phyloP scores from a whole-genome alignment of 805 yeast species.

The Suhomyces sp. region DNA sequence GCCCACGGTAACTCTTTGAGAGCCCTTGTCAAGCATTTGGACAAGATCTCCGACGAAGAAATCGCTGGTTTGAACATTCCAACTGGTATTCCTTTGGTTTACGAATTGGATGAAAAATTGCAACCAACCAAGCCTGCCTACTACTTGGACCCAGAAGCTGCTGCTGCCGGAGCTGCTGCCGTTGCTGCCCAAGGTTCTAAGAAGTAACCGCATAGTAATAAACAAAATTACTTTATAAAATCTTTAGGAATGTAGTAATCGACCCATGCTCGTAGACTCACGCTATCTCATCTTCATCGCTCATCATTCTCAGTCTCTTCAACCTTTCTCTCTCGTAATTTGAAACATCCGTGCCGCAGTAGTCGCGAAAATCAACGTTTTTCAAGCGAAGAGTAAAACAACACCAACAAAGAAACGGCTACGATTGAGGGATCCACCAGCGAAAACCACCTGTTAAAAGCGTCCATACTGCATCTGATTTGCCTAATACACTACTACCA shows the following conservation, averaged over 20 bases:
- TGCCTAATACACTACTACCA: not conserved
- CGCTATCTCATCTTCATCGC: not conserved
- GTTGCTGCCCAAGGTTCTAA: constrained; percentile 90
- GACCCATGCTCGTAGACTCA: too few relatives aligned
- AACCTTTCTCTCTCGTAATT: not conserved
- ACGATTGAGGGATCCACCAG: not conserved
- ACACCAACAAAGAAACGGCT: not conserved
- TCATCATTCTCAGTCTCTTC: too few relatives aligned
- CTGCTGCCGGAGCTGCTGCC: constrained; percentile 99
- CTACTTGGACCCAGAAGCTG: constrained; percentile 99
- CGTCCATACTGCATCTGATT: not conserved
- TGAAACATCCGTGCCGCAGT: not conserved
- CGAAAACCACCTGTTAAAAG: not conserved
- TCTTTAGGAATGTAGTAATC: too few relatives aligned
- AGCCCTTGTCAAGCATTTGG: constrained; percentile 94
- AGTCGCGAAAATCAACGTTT: not conserved
- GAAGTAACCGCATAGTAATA: constrained; percentile 20
- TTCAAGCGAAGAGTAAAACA: not conserved
- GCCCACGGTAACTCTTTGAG: constrained; percentile 99
- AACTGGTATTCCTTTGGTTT: constrained; percentile 97
- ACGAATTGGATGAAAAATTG: constrained; percentile 84
- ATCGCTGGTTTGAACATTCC: constrained; percentile 96
- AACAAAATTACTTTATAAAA: too few relatives aligned
- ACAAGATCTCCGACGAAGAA: constrained; percentile 85
- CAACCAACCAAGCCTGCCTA: constrained; percentile 90